phyloP scores from a whole-genome alignment of 2,329 filamentous ascomycete genomes.

The Podosphaera xanthii region DNA sequence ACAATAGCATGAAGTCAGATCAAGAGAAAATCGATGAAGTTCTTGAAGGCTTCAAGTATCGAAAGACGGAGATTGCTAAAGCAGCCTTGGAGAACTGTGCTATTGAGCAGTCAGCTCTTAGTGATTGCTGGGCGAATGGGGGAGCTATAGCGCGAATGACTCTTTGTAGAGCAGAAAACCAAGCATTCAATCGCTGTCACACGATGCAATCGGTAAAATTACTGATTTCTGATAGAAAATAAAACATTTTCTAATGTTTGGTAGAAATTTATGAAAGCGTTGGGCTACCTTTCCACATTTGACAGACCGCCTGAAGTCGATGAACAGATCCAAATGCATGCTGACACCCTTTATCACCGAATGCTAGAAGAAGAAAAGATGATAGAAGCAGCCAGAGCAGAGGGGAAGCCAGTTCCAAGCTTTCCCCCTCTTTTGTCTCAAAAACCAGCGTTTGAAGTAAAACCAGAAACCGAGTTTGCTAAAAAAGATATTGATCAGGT shows the following conservation, averaged over 20 bases:
- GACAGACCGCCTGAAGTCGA: conserved; percentile 45
- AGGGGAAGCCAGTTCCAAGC: conserved; percentile 32
- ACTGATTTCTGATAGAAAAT: conserved; percentile 1
- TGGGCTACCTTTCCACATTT: conserved; percentile 59
- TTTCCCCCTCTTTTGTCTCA: conserved; percentile 31
- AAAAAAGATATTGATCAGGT: conserved; percentile 7
- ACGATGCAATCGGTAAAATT: conserved; percentile 54
- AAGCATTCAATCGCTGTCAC: conserved; percentile 67
- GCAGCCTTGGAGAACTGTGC: conserved; percentile 88
- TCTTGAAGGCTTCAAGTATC: conserved; percentile 63
- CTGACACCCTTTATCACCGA: conserved; percentile 69
- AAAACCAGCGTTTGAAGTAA: conserved; percentile 3
- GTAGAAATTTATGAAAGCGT: conserved; percentile 66
- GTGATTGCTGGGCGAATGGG: conserved; percentile 59
- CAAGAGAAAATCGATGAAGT: conserved; percentile 64
- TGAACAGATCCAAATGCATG: conserved; percentile 87
- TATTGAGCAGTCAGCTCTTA: conserved; percentile 62
- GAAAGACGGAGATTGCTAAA: conserved; percentile 51
- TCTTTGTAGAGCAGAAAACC: conserved; percentile 60
- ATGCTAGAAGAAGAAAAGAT: conserved; percentile 64
- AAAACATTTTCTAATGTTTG: not conserved
- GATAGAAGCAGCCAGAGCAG: conserved; percentile 44
- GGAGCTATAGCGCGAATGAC: conserved; percentile 44
- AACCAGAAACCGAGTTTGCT: conserved; percentile 1
- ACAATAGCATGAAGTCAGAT: conserved; percentile 46